Evolutionary conservation across 306 rosid genomes (phyloP).

Genomic region (Gastrolobium villosum): DNA sequence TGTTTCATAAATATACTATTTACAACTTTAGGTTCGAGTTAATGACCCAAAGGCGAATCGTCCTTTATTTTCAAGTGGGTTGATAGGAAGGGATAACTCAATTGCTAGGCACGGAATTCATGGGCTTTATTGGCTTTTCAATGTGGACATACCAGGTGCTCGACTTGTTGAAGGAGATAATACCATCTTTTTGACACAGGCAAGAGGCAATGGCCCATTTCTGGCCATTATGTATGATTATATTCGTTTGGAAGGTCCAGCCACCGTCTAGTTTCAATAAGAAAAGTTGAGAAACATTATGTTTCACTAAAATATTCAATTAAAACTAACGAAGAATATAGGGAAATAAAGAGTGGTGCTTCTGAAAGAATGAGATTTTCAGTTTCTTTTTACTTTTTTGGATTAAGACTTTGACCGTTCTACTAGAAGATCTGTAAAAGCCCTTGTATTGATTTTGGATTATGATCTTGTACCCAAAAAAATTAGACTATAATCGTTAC

Average conservation of each 20-base stretch:
- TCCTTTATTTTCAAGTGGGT: conserved; percentile 83
- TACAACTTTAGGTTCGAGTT: conserved; percentile 71
- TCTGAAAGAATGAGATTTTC: not conserved
- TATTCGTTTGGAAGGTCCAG: conserved; percentile 84
- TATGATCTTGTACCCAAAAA: not conserved
- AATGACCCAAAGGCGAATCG: conserved; percentile 68
- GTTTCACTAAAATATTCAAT: not conserved
- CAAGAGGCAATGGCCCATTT: conserved; percentile 77
- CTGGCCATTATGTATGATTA: conserved; percentile 90
- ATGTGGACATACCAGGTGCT: conserved; percentile 53
- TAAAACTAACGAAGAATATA: not conserved
- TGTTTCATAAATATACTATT: conserved; percentile 19
- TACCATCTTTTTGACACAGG: conserved; percentile 72
- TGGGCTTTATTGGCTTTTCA: conserved; percentile 84
- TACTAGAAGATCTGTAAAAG: not conserved
- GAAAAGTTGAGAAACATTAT: not conserved
- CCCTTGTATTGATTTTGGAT: not conserved
- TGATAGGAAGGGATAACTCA: conserved; percentile 90
- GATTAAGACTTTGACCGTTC: not conserved
- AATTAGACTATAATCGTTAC: not conserved
- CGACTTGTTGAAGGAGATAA: conserved; percentile 79
- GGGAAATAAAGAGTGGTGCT: not conserved
- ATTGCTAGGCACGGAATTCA: conserved; percentile 96
- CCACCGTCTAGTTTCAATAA: conserved; percentile 16
- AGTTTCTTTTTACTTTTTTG: conserved; percentile 1